A percentile compares a stretch with the other conserved stretches of the same genome.
phyloP scores from a whole-genome alignment of 116 monocot species.

The Trichopus zeylanicus region DNA sequence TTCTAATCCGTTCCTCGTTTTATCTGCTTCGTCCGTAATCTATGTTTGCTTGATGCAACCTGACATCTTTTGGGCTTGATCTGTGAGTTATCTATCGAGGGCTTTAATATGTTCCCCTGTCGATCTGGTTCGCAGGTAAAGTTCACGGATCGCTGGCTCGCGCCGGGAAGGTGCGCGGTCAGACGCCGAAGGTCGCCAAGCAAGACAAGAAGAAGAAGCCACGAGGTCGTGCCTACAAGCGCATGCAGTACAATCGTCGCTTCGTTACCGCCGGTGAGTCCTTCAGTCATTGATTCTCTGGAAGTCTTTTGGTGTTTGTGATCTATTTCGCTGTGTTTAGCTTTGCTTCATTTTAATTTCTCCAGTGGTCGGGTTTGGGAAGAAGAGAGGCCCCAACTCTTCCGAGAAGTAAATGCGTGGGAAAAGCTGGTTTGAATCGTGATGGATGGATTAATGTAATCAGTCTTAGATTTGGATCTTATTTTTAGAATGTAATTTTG shows the following conservation, averaged over 20 bases:
- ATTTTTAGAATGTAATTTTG: background rate
- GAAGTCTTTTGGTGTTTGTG: no score
- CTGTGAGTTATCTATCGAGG: background rate
- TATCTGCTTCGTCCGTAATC: no score
- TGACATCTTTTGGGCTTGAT: background rate
- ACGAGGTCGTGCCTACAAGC: constrained; percentile 76
- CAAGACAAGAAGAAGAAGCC: constrained; percentile 97
- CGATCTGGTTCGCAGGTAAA: constrained; percentile 40
- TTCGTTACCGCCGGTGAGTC: constrained; percentile 74
- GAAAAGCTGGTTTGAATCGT: no score
- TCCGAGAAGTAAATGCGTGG: no score
- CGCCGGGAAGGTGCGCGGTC: constrained; percentile 89
- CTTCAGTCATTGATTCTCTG: no score
- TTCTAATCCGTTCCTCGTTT: no score
- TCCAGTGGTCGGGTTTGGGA: no score
- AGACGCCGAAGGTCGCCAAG: constrained; percentile 92
- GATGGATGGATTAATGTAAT: background rate
- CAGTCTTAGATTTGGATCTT: background rate
- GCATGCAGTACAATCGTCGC: constrained; percentile 91
- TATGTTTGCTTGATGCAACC: no score
- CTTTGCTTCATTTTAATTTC: no score
- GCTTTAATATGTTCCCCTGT: background rate
- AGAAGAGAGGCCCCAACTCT: no score
- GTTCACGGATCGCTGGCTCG: constrained; percentile 91
- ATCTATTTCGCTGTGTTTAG: no score